Percentiles rank a stretch among this genome's conserved stretches.
These are phyloP conservation scores for Saprolegnia parasitica DNA, from an alignment of 352 stramenopile genomes.

Conservation along the genomic window DNA sequence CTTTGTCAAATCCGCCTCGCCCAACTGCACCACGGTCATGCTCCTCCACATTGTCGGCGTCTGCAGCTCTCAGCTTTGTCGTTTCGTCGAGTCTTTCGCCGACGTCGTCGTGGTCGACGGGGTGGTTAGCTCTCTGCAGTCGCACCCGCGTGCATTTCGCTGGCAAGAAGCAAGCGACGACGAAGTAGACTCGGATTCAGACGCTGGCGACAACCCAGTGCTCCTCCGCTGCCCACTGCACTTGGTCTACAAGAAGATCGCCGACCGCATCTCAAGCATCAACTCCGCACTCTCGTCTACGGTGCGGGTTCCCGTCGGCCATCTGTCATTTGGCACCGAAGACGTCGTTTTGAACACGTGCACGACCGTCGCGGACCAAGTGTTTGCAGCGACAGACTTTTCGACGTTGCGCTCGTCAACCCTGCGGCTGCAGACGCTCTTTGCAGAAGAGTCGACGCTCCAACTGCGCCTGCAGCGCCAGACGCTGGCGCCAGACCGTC, in stretches of 20 bases:
- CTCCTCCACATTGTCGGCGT: background rate
- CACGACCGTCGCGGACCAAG: background rate
- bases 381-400: background rate
- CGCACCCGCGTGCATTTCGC: too few relatives aligned
- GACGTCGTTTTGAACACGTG: background rate
- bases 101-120: too few relatives aligned
- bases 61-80: background rate
- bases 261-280: too few relatives aligned
- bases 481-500: background rate
- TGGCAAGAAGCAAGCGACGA: too few relatives aligned
- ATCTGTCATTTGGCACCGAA: background rate
- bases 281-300: too few relatives aligned
- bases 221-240: too few relatives aligned
- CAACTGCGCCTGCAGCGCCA: background rate
- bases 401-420: background rate
- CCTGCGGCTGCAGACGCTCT: background rate
- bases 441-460: background rate
- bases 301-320: too few relatives aligned
- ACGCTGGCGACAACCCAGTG: too few relatives aligned
- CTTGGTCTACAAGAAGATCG: too few relatives aligned
- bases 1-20: background rate
- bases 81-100: too few relatives aligned
- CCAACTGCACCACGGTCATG: background rate
- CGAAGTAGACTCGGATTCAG: too few relatives aligned
- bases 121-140: too few relatives aligned